A percentile compares a stretch with the other conserved stretches of the same genome.
phyloP scores from a whole-genome alignment of 1,139 yeast species.

The Williopsis jadinii region DNA sequence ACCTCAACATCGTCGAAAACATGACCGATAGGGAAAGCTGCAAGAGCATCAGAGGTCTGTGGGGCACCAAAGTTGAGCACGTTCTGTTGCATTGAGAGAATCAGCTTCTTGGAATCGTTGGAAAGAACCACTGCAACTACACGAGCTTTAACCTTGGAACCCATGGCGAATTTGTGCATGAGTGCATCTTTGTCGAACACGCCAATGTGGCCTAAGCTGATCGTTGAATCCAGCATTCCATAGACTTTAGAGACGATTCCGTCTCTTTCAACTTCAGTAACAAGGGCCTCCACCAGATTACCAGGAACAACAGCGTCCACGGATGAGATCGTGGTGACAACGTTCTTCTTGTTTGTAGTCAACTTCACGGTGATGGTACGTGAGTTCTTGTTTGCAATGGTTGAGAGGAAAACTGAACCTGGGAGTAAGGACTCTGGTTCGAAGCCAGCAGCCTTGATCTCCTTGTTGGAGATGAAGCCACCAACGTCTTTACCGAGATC shows the following conservation, averaged over 20 bases:
- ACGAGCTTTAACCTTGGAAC: constrained; percentile 62
- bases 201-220: constrained; percentile 61
- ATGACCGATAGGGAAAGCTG: constrained; percentile 76
- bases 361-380: constrained; percentile 57
- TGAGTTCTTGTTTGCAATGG: constrained; percentile 40
- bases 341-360: constrained; percentile 33
- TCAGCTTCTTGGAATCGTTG: constrained; percentile 52
- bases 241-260: constrained; percentile 63
- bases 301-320: constrained; percentile 85
- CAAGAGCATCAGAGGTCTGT: constrained; percentile 30
- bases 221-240: constrained; percentile 70
- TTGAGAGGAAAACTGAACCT: constrained; percentile 47
- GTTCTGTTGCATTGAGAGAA: constrained; percentile 59
- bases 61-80: constrained; percentile 28
- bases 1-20: constrained; percentile 57
- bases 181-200: constrained; percentile 41
- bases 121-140: constrained; percentile 54
- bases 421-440: constrained; percentile 24
- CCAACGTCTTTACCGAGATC: constrained; percentile 56
- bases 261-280: constrained; percentile 49
- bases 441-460: constrained; percentile 29
- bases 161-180: constrained; percentile 57
- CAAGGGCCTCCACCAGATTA: constrained; percentile 64
- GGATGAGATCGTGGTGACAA: constrained; percentile 52
- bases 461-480: constrained; percentile 78